Conservation (phyloP, 2,329 filamentous ascomycete genomes). For the Cladosporium sphaerospermum region DNA sequence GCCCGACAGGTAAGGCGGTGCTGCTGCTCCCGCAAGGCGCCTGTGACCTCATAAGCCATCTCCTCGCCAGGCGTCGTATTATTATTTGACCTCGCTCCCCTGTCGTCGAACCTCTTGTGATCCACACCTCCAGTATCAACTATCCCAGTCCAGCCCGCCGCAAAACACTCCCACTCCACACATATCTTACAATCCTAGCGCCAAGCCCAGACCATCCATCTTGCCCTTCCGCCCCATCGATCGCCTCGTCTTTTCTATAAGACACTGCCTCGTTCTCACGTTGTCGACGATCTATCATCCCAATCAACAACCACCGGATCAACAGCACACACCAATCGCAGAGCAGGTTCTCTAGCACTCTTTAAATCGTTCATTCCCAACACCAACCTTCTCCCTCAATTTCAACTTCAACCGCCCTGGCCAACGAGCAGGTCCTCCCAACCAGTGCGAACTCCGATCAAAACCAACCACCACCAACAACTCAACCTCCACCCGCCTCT, state of each 20-base stretch:
- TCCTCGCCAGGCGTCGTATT: background rate
- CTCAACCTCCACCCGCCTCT: background rate
- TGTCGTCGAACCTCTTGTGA: conserved; percentile 1
- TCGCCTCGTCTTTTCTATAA: conserved; percentile 5
- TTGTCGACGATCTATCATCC: background rate
- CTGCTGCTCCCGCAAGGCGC: background rate
- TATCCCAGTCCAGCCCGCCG: conserved; percentile 5
- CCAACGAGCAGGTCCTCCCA: background rate
- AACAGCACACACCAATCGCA: too few relatives aligned
- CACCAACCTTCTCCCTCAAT: background rate
- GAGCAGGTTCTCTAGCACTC: too few relatives aligned
- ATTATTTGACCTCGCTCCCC: background rate
- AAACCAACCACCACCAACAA: background rate
- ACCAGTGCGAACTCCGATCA: background rate
- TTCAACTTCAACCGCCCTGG: background rate
- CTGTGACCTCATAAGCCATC: background rate
- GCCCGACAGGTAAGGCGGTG: background rate
- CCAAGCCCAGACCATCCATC: conserved; percentile 8
- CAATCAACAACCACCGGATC: too few relatives aligned
- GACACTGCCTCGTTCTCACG: background rate
- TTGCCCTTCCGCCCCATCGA: conserved; percentile 1
- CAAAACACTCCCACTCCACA: conserved; percentile 9
- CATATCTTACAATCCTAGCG: conserved; percentile 9
- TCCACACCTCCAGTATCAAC: conserved; percentile 8
- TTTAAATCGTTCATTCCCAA: background rate